Conservation (phyloP, 306 rosid species). For the Amphicarpaea edgeworthii region DNA sequence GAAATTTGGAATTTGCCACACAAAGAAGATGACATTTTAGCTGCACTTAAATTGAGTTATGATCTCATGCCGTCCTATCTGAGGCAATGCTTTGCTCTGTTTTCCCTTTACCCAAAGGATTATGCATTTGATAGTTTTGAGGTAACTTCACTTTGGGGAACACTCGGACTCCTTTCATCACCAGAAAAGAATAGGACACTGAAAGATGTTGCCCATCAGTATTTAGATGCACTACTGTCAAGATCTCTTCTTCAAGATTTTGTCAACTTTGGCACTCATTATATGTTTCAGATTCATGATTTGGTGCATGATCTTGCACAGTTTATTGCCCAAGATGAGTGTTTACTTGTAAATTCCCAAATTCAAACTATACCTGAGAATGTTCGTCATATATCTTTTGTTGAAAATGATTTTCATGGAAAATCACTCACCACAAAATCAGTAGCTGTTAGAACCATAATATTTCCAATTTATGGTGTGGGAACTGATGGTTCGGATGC, state of each 20-base stretch:
- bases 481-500: background rate
- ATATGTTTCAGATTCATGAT: background rate
- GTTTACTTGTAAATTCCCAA: background rate
- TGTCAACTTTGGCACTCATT: background rate
- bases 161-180: background rate
- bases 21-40: no score
- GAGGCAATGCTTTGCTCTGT: no score
- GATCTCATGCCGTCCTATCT: no score
- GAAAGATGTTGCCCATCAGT: conserved; percentile 17
- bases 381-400: background rate
- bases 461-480: background rate
- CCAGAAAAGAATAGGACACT: background rate
- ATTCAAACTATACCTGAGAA: background rate
- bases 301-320: no score
- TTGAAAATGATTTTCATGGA: background rate
- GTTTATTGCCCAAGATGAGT: background rate
- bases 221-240: background rate
- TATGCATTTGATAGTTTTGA: no score
- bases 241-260: conserved; percentile 34
- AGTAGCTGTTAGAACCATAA: background rate
- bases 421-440: background rate
- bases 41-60: no score
- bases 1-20: no score
- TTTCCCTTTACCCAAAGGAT: no score
- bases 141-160: no score